A percentile compares a stretch with the other conserved stretches of the same genome.
These are phyloP conservation scores for Escovopsis weberi DNA, from an alignment of 2,329 filamentous ascomycete genomes.

Conservation along the genomic window DNA sequence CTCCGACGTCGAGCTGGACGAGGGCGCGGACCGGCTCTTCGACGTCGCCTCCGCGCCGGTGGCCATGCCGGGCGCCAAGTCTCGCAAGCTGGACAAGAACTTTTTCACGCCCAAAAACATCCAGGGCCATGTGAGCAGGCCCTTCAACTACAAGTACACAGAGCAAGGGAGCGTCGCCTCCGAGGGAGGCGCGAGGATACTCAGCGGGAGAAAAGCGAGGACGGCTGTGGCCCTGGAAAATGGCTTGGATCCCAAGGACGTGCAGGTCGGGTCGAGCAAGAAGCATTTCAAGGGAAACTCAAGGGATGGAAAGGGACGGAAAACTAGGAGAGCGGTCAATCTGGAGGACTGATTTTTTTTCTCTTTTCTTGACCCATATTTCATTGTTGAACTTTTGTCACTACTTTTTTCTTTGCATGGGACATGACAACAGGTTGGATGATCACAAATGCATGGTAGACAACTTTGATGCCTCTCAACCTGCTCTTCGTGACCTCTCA, in stretches of 20 bases:
- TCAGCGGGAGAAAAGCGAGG: constrained; percentile 72
- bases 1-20: constrained; percentile 6
- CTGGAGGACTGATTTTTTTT: constrained; percentile 1
- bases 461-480: background rate
- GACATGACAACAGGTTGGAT: background rate
- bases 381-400: background rate
- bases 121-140: constrained; percentile 55
- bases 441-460: background rate
- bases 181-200: constrained; percentile 36
- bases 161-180: constrained; percentile 47
- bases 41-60: constrained; percentile 22
- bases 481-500: background rate
- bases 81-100: constrained; percentile 64
- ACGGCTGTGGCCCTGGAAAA: constrained; percentile 72
- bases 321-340: constrained; percentile 10
- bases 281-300: constrained; percentile 86
- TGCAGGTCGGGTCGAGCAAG: constrained; percentile 54
- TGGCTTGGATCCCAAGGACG: constrained; percentile 68
- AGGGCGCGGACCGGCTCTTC: constrained; percentile 27
- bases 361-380: background rate
- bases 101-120: constrained; percentile 63
- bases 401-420: background rate
- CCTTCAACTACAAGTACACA: constrained; percentile 82
- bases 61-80: constrained; percentile 53
- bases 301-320: constrained; percentile 42